A percentile compares a stretch with the other conserved stretches of the same genome.
These are phyloP conservation scores for Prorocentrum cordatum DNA, from an alignment of 169 alveolate genomes.

Conservation along the genomic window DNA sequence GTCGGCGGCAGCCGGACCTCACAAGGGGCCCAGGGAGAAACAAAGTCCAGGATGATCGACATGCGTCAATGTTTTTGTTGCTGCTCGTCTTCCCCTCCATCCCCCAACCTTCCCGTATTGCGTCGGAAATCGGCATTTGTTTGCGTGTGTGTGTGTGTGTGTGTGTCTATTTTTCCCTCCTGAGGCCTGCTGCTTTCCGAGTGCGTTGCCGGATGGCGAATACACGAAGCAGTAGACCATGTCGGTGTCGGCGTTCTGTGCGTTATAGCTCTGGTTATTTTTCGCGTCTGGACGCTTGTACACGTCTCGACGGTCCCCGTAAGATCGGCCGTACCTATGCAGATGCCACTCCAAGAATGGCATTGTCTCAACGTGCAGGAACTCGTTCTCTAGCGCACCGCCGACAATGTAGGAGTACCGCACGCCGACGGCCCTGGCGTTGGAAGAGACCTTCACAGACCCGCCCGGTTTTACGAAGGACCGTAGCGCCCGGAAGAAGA, in stretches of 20 bases:
- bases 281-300: neutral
- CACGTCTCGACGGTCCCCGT: conserved; percentile 47
- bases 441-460: conserved; percentile 40
- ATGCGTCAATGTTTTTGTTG: too few species aligned
- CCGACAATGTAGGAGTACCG: conserved; percentile 16
- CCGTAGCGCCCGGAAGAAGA: conserved; percentile 35
- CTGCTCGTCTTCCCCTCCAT: too few species aligned
- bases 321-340: conserved; percentile 49
- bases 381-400: conserved; percentile 42
- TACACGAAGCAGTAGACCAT: conserved; percentile 56
- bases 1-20: too few species aligned
- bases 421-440: conserved; percentile 41
- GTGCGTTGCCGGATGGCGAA: neutral
- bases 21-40: too few species aligned
- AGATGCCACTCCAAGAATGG: conserved; percentile 64
- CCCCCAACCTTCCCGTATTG: too few species aligned
- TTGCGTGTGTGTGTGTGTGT: too few species aligned
- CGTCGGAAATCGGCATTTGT: too few species aligned
- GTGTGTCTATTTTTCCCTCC: too few species aligned
- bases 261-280: neutral
- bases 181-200: neutral
- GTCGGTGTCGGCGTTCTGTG: conserved; percentile 58
- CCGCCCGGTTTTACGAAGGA: conserved; percentile 59
- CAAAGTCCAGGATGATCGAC: too few species aligned
- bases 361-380: conserved; percentile 51